Base-by-base conservation (phyloP, 2,329 filamentous ascomycete species). In the Pestalotiopsis sp. region DNA sequence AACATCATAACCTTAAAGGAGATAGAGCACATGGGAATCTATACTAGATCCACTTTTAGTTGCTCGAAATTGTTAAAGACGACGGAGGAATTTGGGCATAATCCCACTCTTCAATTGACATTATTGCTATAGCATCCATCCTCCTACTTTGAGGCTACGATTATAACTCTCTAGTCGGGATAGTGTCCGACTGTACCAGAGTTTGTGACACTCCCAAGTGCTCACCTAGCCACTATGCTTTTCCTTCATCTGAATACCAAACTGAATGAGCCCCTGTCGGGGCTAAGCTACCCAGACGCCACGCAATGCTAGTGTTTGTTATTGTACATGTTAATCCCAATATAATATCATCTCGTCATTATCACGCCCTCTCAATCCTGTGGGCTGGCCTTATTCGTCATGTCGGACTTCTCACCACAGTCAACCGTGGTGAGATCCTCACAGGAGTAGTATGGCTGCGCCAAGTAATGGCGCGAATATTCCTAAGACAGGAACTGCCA, bases 291-390 rank as follows among this genome's bases (percentile, higher is more conserved):
- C 3, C 14, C 64, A 12, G 62, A 66, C 68, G 68, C 68, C 68
- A 66, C 41, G 68, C 64, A 66, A 69, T 69, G 68, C 49, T 64
- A 59, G 60, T 67, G 59, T 65, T 39, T 36, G 27, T 62, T 36
- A 20, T 62, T 39, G 25, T 39, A 20, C 27, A 20, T 36, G 6
- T 20, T 20, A 39, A 39, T 62, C 31, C 64, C 17, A 64, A 45
- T 23, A 23, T 31, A 56, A 20, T 59, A 11, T 56, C 31, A 56
- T 52, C 17, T 23, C 52, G n/a, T 66, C 45, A 57, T 52, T 52
- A 52, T 9, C 45, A 9, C 45, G 20, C 17, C 45, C 20, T 52
- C 17, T 23, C 17, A 20, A n/a, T 11, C 2, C 20, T 20, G 20
- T 52, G 45, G 45, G 45, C 45, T n/a, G 7, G 23, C 36, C 17